Base-by-base conservation (phyloP, 352 stramenopile species). In the Phytophthora uliginosa region DNA sequence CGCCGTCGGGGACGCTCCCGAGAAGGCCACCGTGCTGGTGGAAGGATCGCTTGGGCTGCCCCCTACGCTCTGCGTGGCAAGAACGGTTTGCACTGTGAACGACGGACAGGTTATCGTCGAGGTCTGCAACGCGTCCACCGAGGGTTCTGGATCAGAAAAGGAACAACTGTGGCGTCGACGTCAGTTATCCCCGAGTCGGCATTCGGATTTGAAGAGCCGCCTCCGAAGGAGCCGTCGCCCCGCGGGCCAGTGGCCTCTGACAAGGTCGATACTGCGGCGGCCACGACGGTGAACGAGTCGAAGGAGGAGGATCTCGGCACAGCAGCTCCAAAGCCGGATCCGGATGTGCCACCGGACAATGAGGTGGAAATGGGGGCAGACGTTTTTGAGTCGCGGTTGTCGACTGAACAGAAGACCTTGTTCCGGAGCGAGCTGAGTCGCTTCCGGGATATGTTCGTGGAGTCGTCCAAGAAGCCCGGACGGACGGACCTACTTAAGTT, bases 401-500 rank as follows among this genome's bases (percentile, higher is more conserved):
- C 55, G 0, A 22, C 13, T 8, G 55, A 52, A n/a, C 55, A 62
- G 36, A 50, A 51, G n/a, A 7, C 8, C 4, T 10, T 52, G 20
- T 51, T 62, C 5, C 55, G 20, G 12, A 10, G 5, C 1, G 55
- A 51, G 20, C 36, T 51, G 34, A 51, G 51, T 18, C 2, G 12
- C 12, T 62, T 52, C 8, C 5, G 18, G 8, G 51, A 58, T 24
- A 4, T 67, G 17, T 67, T 31, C 26, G 26, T 31, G 26, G 26
- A 31, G 26, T 31, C 50, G 18, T 60, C 34, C 1, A 60, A 47
- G 60, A 60, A 55, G n/a, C 60, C 33, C 0, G 60, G 36, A 5
- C 7, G 36, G 9, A 73, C 58, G 40, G 26, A 63, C 6, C 13
- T 63, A 26, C 13, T 67, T 5, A 5, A 59, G 0, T 66, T 73